Evolutionary conservation across 768 basidiomycete genomes (phyloP).

Genomic region (Neoboletus magnificus): DNA sequence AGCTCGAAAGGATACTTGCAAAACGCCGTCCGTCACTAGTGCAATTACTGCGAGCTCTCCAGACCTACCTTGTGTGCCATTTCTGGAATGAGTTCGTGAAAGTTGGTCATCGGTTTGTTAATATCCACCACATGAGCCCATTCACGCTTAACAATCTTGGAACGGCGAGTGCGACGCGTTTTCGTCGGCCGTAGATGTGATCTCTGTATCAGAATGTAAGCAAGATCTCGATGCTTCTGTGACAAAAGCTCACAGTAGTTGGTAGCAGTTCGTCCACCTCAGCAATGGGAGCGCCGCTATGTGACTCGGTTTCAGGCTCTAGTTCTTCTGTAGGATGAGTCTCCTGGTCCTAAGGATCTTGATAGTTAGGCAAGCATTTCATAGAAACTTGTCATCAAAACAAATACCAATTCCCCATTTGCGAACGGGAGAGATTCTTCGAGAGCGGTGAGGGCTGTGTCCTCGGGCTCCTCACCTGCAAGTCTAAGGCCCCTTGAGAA

Average conservation of each 20-base stretch:
- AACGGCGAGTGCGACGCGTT: slow-evolving; percentile 40
- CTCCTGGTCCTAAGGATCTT: slow-evolving; percentile 19
- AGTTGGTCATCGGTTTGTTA: slow-evolving; percentile 84
- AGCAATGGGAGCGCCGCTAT: slow-evolving; percentile 23
- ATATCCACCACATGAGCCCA: slow-evolving; percentile 99
- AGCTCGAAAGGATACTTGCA: slow-evolving; percentile 97
- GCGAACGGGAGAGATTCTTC: slow-evolving; percentile 16
- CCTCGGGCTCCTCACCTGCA: slow-evolving; percentile 51
- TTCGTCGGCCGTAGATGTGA: slow-evolving; percentile 56
- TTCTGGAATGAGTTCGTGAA: slow-evolving; percentile 88
- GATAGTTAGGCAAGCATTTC: slow-evolving; percentile 22
- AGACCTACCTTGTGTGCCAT: slow-evolving; percentile 84
- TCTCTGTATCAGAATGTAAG: slow-evolving; percentile 37
- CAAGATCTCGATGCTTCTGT: background rate
- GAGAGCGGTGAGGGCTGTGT: slow-evolving; percentile 38
- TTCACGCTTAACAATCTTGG: slow-evolving; percentile 73
- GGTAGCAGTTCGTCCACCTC: slow-evolving; percentile 84
- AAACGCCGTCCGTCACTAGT: slow-evolving; percentile 4
- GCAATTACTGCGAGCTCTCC: background rate
- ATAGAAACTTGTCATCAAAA: slow-evolving; percentile 3
- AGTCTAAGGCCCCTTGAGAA: slow-evolving; percentile 77
- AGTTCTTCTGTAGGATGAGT: slow-evolving; percentile 18
- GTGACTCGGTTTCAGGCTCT: slow-evolving; percentile 20
- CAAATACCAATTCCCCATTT: slow-evolving; percentile 16
- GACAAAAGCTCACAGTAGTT: slow-evolving; percentile 38